Base-by-base conservation (phyloP, 73 alveolate genomes). In the Symbiodinium natans region DNA sequence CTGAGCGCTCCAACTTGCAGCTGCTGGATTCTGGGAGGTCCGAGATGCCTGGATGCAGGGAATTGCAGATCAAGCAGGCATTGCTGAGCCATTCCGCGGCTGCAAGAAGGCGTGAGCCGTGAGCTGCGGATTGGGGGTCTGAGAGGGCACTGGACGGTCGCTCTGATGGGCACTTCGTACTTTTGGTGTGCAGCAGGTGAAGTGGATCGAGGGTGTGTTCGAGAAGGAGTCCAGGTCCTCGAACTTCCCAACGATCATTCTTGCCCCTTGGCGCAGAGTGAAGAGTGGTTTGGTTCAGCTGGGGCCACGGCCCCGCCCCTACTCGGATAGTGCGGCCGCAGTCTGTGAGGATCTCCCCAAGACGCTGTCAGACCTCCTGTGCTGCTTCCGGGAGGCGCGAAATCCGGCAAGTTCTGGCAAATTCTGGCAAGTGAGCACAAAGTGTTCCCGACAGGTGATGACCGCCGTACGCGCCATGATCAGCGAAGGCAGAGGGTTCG, bases 181-280 rank as follows among this genome's bases (percentile, higher is more conserved):
- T n/a, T 21, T 31, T 5, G 27, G 83, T 71, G 40, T 29, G 19
- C 40, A 71, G 43, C 36, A 87, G 94, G 94, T 87, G 48, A 87
- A 87, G 40, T 87, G 94, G 94, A 73, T 87, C 46, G 94, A 87
- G 39, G 94, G 94, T 27, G 94, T 87, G n/a, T 87, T 87, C 63
- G 94, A 87, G 83, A 87, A 87, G 63, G 94, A 56, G 59, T 54
- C 94, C 68, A 56, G 63, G 84, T 87, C 84, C 23, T 56, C 84
- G 10, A 82, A 87, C 68, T 87, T 87, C 63, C 94, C 94, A 13
- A 87, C 94, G 2, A 87, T 87, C 59, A 87, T 87, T 38, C 94
- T 87, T 46, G 94, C 52, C 84, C 17, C 40, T n/a, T 34, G 41
- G 40, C 36, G 71, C 71, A 0, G 71, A 15, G n/a, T 52, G 31